Base-by-base conservation (phyloP, 192 early-diverging fungal genomes). In the Backusella circina region DNA sequence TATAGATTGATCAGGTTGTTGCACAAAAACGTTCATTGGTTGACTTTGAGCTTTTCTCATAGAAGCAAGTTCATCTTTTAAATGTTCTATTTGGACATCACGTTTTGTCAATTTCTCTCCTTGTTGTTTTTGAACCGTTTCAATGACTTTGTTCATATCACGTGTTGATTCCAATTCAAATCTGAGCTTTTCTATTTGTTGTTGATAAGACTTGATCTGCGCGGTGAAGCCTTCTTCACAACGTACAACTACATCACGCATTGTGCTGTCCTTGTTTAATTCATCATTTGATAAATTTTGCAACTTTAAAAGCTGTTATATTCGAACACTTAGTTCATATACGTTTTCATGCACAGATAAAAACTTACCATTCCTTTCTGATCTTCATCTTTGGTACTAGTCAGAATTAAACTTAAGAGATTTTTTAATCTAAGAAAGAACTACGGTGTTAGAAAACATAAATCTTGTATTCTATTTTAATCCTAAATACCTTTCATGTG, bases 241-340 rank as follows among this genome's bases (percentile, higher is more conserved):
- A n/a, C 73, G 73, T 9, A 64, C 73, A 16, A 74, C 73, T 9
- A 74, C 73, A 39, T 74, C 73, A 31, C 61, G 35, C 73, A 74
- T 74, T 5, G 73, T 74, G 1, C 36, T 65, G n/a, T 39, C 57
- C 2, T 74, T 64, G 32, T 35, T 72, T 35, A 72, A 26, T 32
- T 72, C 44, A 36, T 51, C 71, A 23, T 47, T 36, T 21, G 73
- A 66, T 18, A 57, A 38, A 32, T 36, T 65, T 9, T 38, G 61
- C 15, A 41, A 41, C 7, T 33, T 15, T 28, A 26, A 39, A 6
- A 39, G 35, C 26, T 74, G 18, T 36, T 65, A 28, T 38, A 57
- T n/a, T 41, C 1, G 33, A 16, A 1, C 0, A 5, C 1, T 65
- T 69, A 33, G n/a, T n/a, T 23, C 16, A 70, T 15, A 70, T 39